Evolutionary conservation across 2,329 filamentous ascomycete genomes (phyloP), one percentile per base, ranked within the genome.

Genomic region (Exophiala sp.): DNA sequence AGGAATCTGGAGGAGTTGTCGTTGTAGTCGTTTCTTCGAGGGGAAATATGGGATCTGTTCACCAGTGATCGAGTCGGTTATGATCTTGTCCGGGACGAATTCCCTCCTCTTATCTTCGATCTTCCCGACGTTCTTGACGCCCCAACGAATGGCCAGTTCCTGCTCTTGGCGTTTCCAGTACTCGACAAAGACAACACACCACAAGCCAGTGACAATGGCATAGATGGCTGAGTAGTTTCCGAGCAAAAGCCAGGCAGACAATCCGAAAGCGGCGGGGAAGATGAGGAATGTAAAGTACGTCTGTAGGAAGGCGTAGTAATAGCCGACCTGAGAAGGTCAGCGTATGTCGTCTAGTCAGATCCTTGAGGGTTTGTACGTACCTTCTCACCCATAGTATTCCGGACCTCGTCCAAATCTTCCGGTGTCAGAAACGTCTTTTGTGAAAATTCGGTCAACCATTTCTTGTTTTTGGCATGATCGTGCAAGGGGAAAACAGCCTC

Each of bases 131-230:
- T 88, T 88, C 47, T 88, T 85, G 2, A 96, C 91, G 11, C 88
- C 88, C 92, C 92, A 97, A 63, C 89, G 83, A 12, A 96, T 83
- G 7, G 87, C 86, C 6, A 97, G 77, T 66, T 97, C 91, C 1
- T 85, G 78, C 70, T 97, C 90, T 69, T 95, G 89, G 65, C 92
- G 87, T 74, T 95, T 96, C 92, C 92, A 97, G 71, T 88, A 96
- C 68, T 97, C 92, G 52, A 95, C 87, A 67, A 96, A 96, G 44
- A 92, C 75, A 2, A 94, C 85, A 53, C 87, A 87, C 89, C 91
- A 96, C n/a, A 96, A 74, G 33, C 85, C 87, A 66, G 86, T 91
- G 41, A 86, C 78, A 1, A 91, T 70, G 11, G 88, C 89, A 64
- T 95, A 96, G 46, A 91, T 71, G 53, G 85, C 82, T 1, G 91